Evolutionary conservation across 2,329 filamentous ascomycete species (phyloP), one percentile per base, ranked within the genome.

Genomic region (Sclerotinia trifoliorum): DNA sequence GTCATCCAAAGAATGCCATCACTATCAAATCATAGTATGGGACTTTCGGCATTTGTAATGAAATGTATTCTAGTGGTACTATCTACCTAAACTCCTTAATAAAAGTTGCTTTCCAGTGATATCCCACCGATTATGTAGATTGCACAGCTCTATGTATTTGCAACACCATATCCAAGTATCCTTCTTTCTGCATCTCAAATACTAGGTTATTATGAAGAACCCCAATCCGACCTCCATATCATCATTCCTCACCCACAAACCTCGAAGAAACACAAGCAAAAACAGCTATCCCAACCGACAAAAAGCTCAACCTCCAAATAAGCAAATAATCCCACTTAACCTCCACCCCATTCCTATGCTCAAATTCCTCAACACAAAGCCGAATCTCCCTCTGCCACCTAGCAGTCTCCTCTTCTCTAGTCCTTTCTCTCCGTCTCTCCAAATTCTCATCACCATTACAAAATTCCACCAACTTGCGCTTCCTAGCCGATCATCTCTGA

Each of bases 1-100:
- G 1, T 15, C 21, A 2, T 4, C 0, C 21, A 3, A 24, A 5
- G 5, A 6, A 10, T 57, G 0, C 1, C 21, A 57, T 5, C 1
- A 11, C 29, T 3, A 1, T 1, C 5, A 3, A 7, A 3, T 57
- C 1, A 0, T 24, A 42, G 6, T n/a, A n/a, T n/a, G n/a, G n/a
- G n/a, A n/a, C n/a, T 24, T 8, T 11, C 3, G 17, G 11, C n/a
- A 15, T n/a, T 7, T 1, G 0, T 39, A n/a, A 0, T 56, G 4
- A 0, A 1, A n/a, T 5, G 7, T 15, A n/a, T 39, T 35, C 54
- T 56, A n/a, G 5, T 6, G n/a, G 21, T 6, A n/a, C 35, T 35
- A 5, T 13, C 11, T 42, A 42, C 13, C 35, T 39, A 39, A 39
- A 13, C 35, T 35, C 6, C 6, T 6, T 6, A 5, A 35, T 35